Evolutionary conservation across 2,329 filamentous ascomycete genomes (phyloP), one percentile per base, ranked within the genome.

Genomic region (Trichoderma hamatum): DNA sequence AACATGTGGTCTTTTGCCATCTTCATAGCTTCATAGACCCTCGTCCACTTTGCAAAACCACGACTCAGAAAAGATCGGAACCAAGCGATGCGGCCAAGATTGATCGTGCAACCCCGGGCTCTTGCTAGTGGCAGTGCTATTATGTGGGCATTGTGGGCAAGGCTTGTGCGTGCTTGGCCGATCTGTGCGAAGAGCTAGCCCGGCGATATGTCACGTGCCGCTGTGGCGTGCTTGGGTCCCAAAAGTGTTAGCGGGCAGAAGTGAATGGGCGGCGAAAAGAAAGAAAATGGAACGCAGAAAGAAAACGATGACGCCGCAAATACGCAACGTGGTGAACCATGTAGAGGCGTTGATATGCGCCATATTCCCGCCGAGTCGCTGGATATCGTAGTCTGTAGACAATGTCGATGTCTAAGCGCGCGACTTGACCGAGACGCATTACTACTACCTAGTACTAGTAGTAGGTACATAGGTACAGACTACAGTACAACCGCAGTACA

Each of bases 131-230:
- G 51, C 11, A 13, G 21, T 21, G 43, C 46, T 49, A 49, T 49
- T 49, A 39, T 54, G 61, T 52, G 62, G 62, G 36, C 56, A 65
- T 43, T 65, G 62, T 65, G 62, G 62, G 36, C 19, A 46, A 21
- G 49, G 52, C 26, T 49, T 65, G 39, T 43, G 39, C 39, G 39
- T n/a, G 39, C 39, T 43, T 43, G 39, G 39, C 39, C 19, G 36
- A 36, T 65, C 62, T 36, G 54, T 26, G 63, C 63, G 39, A 10
- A 6, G 14, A 11, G 24, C 21, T 4, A 11, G 63, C 28, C 21
- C 59, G 63, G 51, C 63, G 63, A 67, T 13, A 59, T 67, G 39
- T 67, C 63, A 67, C 63, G 63, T 67, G 63, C 63, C 16, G 0
- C 7, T 1, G 63, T 66, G 63, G 63, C 63, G 63, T 66, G 52